Base-by-base conservation (phyloP, 2,329 filamentous ascomycete species). In the Metarhizium anisopliae region DNA sequence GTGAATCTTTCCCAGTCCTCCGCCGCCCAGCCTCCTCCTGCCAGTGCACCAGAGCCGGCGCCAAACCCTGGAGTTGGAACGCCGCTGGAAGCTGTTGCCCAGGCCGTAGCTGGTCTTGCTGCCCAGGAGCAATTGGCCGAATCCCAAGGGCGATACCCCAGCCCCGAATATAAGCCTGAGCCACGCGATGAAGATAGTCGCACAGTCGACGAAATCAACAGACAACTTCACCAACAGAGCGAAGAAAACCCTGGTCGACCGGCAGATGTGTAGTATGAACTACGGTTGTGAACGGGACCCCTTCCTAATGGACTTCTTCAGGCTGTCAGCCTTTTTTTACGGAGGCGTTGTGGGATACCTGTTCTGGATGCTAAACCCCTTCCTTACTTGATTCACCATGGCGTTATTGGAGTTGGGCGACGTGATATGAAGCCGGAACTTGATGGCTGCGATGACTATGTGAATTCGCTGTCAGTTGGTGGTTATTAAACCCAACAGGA, bases 1-100 rank as follows among this genome's bases (percentile, higher is more conserved):
- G 80, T 95, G 60, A 89, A 90, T 64, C 75, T 96, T 32, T 67
- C 68, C 45, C 70, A 62, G 54, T 67, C 67, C 10, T 56, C 60
- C 49, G 60, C 59, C 47, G 56, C 60, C 36, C 61, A 58, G 49
- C 67, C 62, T 38, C 66, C 62, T 56, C 53, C 61, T 18, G 42
- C 66, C 13, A 60, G 61, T 43, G 59, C 62, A 51, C 56, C 64
- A 5, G 64, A 68, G 52, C 60, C 64, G 35, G 59, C 58, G 6
- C 52, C 66, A 4, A 66, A 63, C n/a, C 60, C 66, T 6, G 67
- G 68, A 1, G 67, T 66, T 8, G 65, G 68, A 2, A 69, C 72
- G 2, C 70, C 76, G 1, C 68, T 81, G 6, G 78, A 78, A 47
- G 75, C 74, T 3, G 77, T 80, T 13, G 78, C 77, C 11, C 76